Evolutionary conservation across 495 filamentous ascomycete genomes (phyloP).

Genomic region (Chlorociboria aeruginascens): DNA sequence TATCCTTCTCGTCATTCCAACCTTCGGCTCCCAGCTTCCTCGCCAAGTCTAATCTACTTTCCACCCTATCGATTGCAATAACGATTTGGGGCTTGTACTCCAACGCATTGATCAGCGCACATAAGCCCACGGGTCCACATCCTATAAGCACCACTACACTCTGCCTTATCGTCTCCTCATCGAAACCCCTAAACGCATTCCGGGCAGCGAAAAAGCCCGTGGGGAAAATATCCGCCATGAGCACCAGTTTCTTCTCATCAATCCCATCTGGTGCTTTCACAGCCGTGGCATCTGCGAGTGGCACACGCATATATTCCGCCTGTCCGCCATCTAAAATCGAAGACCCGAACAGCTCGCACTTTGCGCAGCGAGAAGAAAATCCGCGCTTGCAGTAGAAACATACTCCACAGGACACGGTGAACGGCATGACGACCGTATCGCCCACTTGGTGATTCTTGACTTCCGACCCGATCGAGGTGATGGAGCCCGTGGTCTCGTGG

Average conservation of each 20-base stretch:
- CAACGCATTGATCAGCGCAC: conserved; percentile 72
- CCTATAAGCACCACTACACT: conserved; percentile 69
- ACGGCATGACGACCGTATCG: conserved; percentile 70
- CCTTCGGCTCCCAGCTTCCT: conserved; percentile 71
- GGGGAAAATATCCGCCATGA: conserved; percentile 81
- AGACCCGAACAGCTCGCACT: conserved; percentile 64
- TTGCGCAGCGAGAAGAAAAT: conserved; percentile 73
- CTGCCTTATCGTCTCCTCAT: conserved; percentile 47
- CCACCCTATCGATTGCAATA: conserved; percentile 76
- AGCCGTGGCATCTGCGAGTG: conserved; percentile 72
- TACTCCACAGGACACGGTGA: conserved; percentile 72
- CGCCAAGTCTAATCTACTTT: conserved; percentile 66
- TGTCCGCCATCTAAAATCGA: conserved; percentile 71
- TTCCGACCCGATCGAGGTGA: conserved; percentile 51
- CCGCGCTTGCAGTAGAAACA: conserved; percentile 89
- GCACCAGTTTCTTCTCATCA: conserved; percentile 64
- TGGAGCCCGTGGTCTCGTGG: conserved; percentile 72
- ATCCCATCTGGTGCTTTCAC: conserved; percentile 67
- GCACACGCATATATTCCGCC: conserved; percentile 82
- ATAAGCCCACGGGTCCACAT: conserved; percentile 82
- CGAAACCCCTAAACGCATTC: conserved; percentile 65
- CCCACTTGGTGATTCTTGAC: conserved; percentile 64
- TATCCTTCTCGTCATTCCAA: conserved; percentile 65
- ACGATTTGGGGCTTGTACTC: conserved; percentile 72
- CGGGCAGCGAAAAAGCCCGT: conserved; percentile 85